These are phyloP conservation scores for Arabis alpina DNA, from an alignment of 345 rosid genomes.

Conservation along the genomic window DNA sequence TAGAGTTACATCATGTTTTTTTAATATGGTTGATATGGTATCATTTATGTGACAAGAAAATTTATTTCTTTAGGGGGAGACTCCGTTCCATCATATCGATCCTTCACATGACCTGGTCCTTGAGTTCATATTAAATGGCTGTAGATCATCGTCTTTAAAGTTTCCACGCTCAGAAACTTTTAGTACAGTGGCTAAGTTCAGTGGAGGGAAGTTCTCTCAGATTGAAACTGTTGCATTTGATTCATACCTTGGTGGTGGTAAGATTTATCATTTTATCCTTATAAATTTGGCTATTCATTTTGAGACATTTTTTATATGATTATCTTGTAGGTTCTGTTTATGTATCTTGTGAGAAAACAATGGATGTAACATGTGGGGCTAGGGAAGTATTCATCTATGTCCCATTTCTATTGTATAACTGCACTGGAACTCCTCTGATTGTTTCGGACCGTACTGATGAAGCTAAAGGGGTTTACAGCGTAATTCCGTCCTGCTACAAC, in stretches of 20 bases:
- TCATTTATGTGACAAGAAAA: constrained; percentile 11
- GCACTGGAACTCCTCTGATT: constrained; percentile 74
- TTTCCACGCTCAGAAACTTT: constrained; percentile 82
- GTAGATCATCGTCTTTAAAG: constrained; percentile 59
- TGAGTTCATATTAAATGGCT: constrained; percentile 67
- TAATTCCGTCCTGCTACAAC: constrained; percentile 77
- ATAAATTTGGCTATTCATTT: constrained; percentile 6
- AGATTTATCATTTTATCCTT: constrained; percentile 30
- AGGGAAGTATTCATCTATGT: constrained; percentile 78
- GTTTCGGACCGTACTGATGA: constrained; percentile 63
- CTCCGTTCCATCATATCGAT: constrained; percentile 83
- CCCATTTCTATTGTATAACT: constrained; percentile 81
- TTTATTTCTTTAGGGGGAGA: constrained; percentile 58
- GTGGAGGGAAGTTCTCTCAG: constrained; percentile 67
- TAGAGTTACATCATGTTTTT: constrained; percentile 28
- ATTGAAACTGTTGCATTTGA: constrained; percentile 67
- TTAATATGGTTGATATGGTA: constrained; percentile 18
- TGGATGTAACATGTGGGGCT: constrained; percentile 90
- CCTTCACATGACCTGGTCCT: constrained; percentile 81
- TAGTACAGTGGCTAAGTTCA: constrained; percentile 65
- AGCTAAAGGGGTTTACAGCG: constrained; percentile 52
- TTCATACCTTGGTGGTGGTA: constrained; percentile 59
- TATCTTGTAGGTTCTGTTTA: constrained; percentile 56
- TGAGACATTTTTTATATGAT: constrained; percentile 21
- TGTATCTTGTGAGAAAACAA: constrained; percentile 71